phyloP scores from a whole-genome alignment of 352 stramenopile genomes.

The Phytophthora cajani region DNA sequence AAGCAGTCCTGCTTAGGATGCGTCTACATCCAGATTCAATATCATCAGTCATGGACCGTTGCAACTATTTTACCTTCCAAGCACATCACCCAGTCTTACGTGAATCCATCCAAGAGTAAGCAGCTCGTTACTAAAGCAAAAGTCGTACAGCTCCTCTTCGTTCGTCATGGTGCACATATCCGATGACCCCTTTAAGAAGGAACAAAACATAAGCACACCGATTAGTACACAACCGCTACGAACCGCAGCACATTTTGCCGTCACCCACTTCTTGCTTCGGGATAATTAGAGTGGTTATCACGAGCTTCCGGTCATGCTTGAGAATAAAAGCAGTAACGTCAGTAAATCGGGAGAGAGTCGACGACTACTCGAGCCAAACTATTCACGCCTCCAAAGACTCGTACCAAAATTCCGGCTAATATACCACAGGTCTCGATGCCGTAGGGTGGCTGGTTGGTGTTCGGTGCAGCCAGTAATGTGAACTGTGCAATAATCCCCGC shows the following conservation, averaged over 20 bases:
- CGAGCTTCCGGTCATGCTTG: constrained; percentile 60
- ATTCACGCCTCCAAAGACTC: constrained; percentile 1
- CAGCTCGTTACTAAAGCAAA: constrained; percentile 84
- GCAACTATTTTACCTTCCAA: not conserved
- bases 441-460: constrained; percentile 75
- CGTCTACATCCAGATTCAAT: constrained; percentile 48
- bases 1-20: constrained; percentile 91
- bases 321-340: not conserved
- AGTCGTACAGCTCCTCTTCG: constrained; percentile 90
- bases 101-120: constrained; percentile 94
- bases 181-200: constrained; percentile 66
- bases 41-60: not conserved
- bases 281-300: constrained; percentile 88
- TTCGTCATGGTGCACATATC: constrained; percentile 90
- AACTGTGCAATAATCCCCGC: constrained; percentile 79
- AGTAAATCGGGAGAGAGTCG: not conserved
- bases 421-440: constrained; percentile 93
- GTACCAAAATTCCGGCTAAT: constrained; percentile 81
- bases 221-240: not conserved
- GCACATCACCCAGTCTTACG: constrained; percentile 41
- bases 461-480: constrained; percentile 76
- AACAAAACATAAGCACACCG: not conserved
- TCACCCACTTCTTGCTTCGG: constrained; percentile 81
- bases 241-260: not conserved
- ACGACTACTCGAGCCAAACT: not conserved